phyloP scores from a whole-genome alignment of 176 grass and related monocot genomes.

The Musa troglodytarum region DNA sequence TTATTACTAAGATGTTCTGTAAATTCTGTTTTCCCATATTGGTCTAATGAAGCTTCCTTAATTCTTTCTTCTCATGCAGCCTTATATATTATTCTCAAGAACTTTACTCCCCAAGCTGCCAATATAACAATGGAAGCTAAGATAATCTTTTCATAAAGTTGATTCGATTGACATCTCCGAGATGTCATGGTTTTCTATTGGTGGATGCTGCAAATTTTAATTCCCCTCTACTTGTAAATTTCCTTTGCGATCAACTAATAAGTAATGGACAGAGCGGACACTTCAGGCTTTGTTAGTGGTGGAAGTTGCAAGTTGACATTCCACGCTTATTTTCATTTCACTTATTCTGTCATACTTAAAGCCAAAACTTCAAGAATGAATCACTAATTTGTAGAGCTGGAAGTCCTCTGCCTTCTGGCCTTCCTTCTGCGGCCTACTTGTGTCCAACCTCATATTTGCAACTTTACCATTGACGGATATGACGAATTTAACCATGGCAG shows the following conservation, averaged over 20 bases:
- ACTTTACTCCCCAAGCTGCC: not conserved
- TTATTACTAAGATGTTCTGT: too few relatives aligned
- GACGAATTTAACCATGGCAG: conserved; percentile 4
- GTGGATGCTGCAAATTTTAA: not conserved
- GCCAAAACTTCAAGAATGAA: conserved; percentile 16
- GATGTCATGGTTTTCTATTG: not conserved
- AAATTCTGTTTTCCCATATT: not conserved
- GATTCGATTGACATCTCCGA: not conserved
- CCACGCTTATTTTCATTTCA: conserved; percentile 55
- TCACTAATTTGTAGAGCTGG: not conserved
- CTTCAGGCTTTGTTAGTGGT: conserved; percentile 66
- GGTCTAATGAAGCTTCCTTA: not conserved
- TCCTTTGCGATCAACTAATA: not conserved
- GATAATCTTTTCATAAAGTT: not conserved
- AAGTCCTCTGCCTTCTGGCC: not conserved
- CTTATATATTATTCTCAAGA: not conserved
- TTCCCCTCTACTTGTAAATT: not conserved
- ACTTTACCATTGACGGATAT: not conserved
- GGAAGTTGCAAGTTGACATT: conserved; percentile 33
- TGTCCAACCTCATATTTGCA: not conserved
- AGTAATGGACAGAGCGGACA: conserved; percentile 58
- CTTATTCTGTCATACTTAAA: conserved; percentile 29
- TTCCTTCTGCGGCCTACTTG: not conserved
- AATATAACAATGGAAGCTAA: not conserved
- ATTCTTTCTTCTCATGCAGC: not conserved